phyloP scores from a whole-genome alignment of 2,329 filamentous ascomycete species.

The Colletotrichum sp. region DNA sequence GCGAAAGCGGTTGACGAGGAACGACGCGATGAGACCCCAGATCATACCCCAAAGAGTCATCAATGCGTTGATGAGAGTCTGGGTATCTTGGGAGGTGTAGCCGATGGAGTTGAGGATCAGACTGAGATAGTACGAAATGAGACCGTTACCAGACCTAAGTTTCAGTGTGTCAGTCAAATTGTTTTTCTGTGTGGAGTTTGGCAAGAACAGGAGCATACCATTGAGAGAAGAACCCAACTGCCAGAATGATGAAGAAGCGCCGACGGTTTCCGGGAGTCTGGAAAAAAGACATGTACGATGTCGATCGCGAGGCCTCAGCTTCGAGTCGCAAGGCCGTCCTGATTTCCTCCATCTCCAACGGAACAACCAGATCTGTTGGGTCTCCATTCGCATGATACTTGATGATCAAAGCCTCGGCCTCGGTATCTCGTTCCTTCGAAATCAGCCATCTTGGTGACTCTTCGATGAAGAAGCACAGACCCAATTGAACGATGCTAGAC shows the following conservation, averaged over 20 bases:
- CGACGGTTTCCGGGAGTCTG: slow-evolving; percentile 29
- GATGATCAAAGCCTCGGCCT: slow-evolving; percentile 32
- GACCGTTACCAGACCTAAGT: slow-evolving; percentile 33
- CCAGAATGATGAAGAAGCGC: slow-evolving; percentile 48
- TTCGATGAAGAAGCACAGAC: slow-evolving; percentile 24
- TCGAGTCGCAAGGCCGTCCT: slow-evolving; percentile 14
- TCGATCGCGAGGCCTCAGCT: slow-evolving; percentile 13
- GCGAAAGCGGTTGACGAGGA: slow-evolving; percentile 29
- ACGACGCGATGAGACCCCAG: slow-evolving; percentile 29
- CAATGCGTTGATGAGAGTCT: slow-evolving; percentile 35
- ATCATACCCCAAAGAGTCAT: slow-evolving; percentile 21
- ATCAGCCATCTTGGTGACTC: slow-evolving; percentile 39
- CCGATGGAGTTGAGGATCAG: slow-evolving; percentile 39
- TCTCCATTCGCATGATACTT: slow-evolving; percentile 58
- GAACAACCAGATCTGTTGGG: slow-evolving; percentile 52
- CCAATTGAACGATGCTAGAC: slow-evolving; percentile 8
- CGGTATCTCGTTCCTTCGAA: slow-evolving; percentile 32
- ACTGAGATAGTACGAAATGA: slow-evolving; percentile 42
- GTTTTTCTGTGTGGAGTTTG: neutral
- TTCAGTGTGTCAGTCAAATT: slow-evolving; percentile 26
- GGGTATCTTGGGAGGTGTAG: slow-evolving; percentile 25
- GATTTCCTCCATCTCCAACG: slow-evolving; percentile 27
- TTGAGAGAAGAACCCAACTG: slow-evolving; percentile 54
- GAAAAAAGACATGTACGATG: slow-evolving; percentile 25
- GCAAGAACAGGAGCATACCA: slow-evolving; percentile 6